These are phyloP conservation scores for Flaveria bidentis DNA, from an alignment of 129 eudicot species.

Conservation along the genomic window DNA sequence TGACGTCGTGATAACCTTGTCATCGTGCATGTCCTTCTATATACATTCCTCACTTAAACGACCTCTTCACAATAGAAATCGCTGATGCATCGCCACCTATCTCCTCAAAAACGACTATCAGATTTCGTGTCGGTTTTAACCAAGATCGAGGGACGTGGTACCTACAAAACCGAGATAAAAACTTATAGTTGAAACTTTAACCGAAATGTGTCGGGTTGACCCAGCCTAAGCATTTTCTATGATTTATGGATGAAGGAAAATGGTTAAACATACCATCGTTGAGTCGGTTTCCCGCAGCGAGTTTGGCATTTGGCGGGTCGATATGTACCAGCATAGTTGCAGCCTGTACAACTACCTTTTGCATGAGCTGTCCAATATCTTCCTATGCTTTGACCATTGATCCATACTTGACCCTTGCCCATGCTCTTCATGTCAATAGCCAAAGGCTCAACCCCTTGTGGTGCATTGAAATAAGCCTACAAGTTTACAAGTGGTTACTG, in stretches of 20 bases:
- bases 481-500: slow-evolving; percentile 13
- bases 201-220: neutral
- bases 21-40: slow-evolving; percentile 24
- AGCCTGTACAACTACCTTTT: slow-evolving; percentile 53
- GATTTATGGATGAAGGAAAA: neutral
- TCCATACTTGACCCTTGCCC: slow-evolving; percentile 95
- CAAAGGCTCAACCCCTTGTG: slow-evolving; percentile 68
- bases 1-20: neutral
- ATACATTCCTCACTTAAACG: slow-evolving; percentile 30
- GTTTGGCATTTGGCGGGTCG: slow-evolving; percentile 66
- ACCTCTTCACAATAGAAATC: slow-evolving; percentile 62
- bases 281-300: slow-evolving; percentile 89
- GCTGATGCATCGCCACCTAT: slow-evolving; percentile 69
- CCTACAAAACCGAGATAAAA: slow-evolving; percentile 42
- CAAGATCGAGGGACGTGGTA: slow-evolving; percentile 91
- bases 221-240: no score
- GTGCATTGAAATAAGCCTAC: slow-evolving; percentile 84
- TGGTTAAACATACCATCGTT: slow-evolving; percentile 63
- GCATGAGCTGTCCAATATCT: slow-evolving; percentile 83
- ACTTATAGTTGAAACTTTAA: neutral
- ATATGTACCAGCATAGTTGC: slow-evolving; percentile 69
- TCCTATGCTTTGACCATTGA: slow-evolving; percentile 88
- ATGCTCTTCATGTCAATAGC: slow-evolving; percentile 76
- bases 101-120: slow-evolving; percentile 77
- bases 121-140: slow-evolving; percentile 62